Percentiles rank a stretch among this genome's conserved stretches.
phyloP scores from a whole-genome alignment of 176 grass and related monocot genomes.

The Oryza glumipatula region DNA sequence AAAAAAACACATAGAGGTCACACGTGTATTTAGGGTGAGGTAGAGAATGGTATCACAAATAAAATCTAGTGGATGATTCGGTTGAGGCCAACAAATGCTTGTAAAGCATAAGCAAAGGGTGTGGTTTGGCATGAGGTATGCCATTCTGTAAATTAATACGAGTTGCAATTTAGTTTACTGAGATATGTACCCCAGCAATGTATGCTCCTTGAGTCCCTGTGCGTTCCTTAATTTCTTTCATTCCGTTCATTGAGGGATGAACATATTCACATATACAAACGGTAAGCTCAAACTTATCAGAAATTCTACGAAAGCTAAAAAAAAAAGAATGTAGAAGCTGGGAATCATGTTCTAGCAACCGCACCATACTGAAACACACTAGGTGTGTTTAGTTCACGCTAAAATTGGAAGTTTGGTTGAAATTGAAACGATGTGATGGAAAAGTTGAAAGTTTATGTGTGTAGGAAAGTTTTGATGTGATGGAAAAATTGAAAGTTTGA shows the following conservation, averaged over 20 bases:
- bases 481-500: no score
- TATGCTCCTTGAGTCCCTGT: neutral
- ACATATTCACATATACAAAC: neutral
- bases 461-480: no score
- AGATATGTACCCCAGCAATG: neutral
- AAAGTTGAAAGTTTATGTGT: no score
- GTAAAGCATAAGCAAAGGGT: slow-evolving; percentile 33
- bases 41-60: neutral
- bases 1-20: neutral
- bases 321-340: no score
- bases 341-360: no score
- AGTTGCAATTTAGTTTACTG: slow-evolving; percentile 3
- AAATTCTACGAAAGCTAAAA: neutral
- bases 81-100: slow-evolving; percentile 10
- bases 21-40: neutral
- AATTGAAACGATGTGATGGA: no score
- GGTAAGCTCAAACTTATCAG: neutral
- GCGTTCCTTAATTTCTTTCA: neutral
- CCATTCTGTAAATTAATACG: slow-evolving; percentile 16
- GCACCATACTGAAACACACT: no score
- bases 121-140: neutral
- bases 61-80: neutral
- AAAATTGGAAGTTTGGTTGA: no score
- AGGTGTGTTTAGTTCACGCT: no score
- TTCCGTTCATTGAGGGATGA: neutral